A percentile compares a stretch with the other conserved stretches of the same genome.
Conservation (phyloP, 352 stramenopile genomes). For the Blastocystis sp. region DNA sequence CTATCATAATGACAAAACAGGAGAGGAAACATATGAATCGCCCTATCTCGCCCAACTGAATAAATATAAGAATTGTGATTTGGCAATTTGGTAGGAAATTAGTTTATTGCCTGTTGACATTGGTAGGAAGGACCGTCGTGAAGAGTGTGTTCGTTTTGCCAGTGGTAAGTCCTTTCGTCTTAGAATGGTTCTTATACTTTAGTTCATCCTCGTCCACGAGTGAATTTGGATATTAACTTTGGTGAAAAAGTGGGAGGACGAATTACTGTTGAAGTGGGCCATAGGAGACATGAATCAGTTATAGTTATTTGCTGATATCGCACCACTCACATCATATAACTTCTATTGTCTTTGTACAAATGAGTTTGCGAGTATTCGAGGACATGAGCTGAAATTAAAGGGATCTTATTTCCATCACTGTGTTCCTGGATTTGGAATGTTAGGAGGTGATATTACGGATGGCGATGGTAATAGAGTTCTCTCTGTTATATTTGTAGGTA, state of each 20-base stretch:
- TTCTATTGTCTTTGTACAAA: slow-evolving; percentile 57
- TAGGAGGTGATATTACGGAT: slow-evolving; percentile 53
- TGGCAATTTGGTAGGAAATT: slow-evolving; percentile 15
- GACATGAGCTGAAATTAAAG: slow-evolving; percentile 42
- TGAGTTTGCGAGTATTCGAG: slow-evolving; percentile 27
- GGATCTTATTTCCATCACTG: slow-evolving; percentile 46
- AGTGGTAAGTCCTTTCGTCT: background rate
- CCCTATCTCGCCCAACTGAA: slow-evolving; percentile 50
- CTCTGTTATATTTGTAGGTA: no score
- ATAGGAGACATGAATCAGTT: background rate
- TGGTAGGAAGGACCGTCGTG: slow-evolving; percentile 19
- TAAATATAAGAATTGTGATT: slow-evolving; percentile 53
- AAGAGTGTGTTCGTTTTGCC: slow-evolving; percentile 50
- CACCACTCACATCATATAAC: slow-evolving; percentile 49
- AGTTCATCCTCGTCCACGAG: slow-evolving; percentile 51
- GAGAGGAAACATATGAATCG: slow-evolving; percentile 57
- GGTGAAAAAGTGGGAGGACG: slow-evolving; percentile 56
- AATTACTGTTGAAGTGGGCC: slow-evolving; percentile 48
- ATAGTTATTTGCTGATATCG: slow-evolving; percentile 57
- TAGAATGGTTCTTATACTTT: background rate
- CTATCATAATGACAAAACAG: slow-evolving; percentile 61
- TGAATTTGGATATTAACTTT: slow-evolving; percentile 61
- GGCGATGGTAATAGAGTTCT: slow-evolving; percentile 40
- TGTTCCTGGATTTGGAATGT: background rate
- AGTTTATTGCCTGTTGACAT: background rate